Percentiles rank a stretch among this genome's conserved stretches.
phyloP scores from a whole-genome alignment of 1,284 basidiomycete species.

The Grifola frondosa region DNA sequence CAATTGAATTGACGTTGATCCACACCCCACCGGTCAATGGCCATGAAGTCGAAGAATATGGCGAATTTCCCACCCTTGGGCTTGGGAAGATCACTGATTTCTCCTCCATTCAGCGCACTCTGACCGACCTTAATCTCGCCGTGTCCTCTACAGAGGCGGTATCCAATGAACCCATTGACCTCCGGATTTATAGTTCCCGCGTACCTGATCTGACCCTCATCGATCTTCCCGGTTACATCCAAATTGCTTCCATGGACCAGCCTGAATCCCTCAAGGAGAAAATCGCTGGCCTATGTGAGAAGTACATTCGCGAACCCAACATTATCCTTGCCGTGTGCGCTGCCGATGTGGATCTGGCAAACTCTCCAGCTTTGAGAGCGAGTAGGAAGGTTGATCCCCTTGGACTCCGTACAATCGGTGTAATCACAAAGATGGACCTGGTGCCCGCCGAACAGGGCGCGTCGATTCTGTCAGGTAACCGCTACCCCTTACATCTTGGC shows the following conservation, averaged over 20 bases:
- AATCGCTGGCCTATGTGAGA: constrained; percentile 87
- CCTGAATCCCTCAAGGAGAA: constrained; percentile 94
- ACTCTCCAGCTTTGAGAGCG: constrained; percentile 93
- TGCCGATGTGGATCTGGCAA: constrained; percentile 97
- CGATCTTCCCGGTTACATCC: constrained; percentile 97
- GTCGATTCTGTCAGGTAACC: constrained; percentile 81
- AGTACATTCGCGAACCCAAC: constrained; percentile 97
- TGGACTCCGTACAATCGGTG: constrained; percentile 93
- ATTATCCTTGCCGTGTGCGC: constrained; percentile 98
- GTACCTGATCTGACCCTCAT: constrained; percentile 98
- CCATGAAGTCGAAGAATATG: constrained; percentile 77
- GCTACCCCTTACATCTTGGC: constrained; percentile 96
- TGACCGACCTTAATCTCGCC: constrained; percentile 94
- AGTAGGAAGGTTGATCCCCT: constrained; percentile 94
- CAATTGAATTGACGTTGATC: constrained; percentile 96
- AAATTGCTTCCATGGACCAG: constrained; percentile 94
- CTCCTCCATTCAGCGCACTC: constrained; percentile 83
- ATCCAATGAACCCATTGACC: constrained; percentile 93
- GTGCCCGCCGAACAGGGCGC: constrained; percentile 86
- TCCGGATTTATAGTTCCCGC: constrained; percentile 93
- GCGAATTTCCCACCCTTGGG: constrained; percentile 91
- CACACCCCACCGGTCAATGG: constrained; percentile 73
- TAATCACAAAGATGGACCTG: constrained; percentile 99
- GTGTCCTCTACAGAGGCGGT: constrained; percentile 89
- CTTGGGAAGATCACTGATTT: constrained; percentile 90